Percentiles rank a stretch among this genome's conserved stretches.
These are phyloP conservation scores for Geranium incanum DNA, from an alignment of 441 rosid species.

Conservation along the genomic window DNA sequence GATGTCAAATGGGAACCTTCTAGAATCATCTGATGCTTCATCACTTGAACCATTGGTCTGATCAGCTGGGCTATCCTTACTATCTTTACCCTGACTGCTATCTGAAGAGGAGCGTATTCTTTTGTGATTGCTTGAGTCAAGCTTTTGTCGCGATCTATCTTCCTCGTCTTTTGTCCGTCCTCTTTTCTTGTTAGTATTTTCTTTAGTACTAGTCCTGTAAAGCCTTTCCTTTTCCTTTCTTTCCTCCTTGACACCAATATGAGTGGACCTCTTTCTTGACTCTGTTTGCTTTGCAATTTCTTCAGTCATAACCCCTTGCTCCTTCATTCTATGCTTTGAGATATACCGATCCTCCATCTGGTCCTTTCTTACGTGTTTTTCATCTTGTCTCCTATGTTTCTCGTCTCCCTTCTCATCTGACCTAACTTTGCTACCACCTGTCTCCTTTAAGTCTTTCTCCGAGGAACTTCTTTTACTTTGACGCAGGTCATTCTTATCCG, in stretches of 20 bases:
- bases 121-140: conserved; percentile 55
- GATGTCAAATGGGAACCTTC: conserved; percentile 41
- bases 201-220: conserved; percentile 44
- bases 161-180: conserved; percentile 51
- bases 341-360: conserved; percentile 45
- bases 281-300: conserved; percentile 49
- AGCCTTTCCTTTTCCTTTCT: conserved; percentile 45
- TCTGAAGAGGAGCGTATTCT: conserved; percentile 60
- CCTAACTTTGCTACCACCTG: conserved; percentile 33
- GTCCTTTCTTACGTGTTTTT: conserved; percentile 41
- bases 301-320: conserved; percentile 33
- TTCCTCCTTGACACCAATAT: conserved; percentile 43
- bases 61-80: conserved; percentile 34
- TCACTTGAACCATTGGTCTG: conserved; percentile 42
- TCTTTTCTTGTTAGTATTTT: conserved; percentile 45
- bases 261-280: conserved; percentile 38
- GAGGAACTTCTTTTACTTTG: conserved; percentile 38
- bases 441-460: conserved; percentile 33
- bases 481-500: conserved; percentile 33
- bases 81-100: conserved; percentile 45
- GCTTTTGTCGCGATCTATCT: conserved; percentile 46
- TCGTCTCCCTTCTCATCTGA: conserved; percentile 37
- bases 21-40: conserved; percentile 68
- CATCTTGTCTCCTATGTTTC: conserved; percentile 39
- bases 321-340: conserved; percentile 41